Conservation (phyloP, 306 rosid species). For the Senna tora region DNA sequence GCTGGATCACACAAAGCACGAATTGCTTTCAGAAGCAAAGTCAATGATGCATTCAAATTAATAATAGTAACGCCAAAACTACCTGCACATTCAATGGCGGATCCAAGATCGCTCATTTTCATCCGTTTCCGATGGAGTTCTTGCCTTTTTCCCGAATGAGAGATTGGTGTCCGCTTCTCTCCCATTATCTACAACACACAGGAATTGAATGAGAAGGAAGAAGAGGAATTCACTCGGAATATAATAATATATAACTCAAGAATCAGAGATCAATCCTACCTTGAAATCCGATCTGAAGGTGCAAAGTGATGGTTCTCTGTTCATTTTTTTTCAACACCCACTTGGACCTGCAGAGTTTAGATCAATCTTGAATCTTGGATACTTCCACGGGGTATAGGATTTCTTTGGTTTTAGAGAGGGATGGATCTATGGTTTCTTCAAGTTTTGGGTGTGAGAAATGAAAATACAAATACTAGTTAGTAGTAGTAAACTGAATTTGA, state of each 20-base stretch:
- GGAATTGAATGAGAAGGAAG: neutral
- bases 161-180: slow-evolving; percentile 53
- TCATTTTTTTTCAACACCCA: slow-evolving; percentile 39
- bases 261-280: slow-evolving; percentile 41
- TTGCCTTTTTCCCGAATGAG: slow-evolving; percentile 41
- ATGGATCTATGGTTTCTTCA: slow-evolving; percentile 22
- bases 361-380: neutral
- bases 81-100: slow-evolving; percentile 67
- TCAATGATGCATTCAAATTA: neutral
- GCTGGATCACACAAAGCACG: neutral
- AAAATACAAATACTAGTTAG: too few relatives aligned
- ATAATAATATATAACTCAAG: slow-evolving; percentile 23
- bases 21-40: neutral
- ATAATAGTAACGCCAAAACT: neutral
- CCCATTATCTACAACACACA: slow-evolving; percentile 42
- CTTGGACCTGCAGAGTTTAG: neutral
- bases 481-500: slow-evolving; percentile 28
- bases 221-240: neutral
- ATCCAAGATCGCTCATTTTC: slow-evolving; percentile 69
- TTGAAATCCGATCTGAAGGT: slow-evolving; percentile 47
- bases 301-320: slow-evolving; percentile 32
- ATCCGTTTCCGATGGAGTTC: slow-evolving; percentile 53
- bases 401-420: neutral
- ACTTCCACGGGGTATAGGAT: neutral
- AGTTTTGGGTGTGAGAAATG: neutral